Evolutionary conservation across 495 filamentous ascomycete genomes (phyloP), one percentile per base, ranked within the genome.

Genomic region (Penicillium canescens): DNA sequence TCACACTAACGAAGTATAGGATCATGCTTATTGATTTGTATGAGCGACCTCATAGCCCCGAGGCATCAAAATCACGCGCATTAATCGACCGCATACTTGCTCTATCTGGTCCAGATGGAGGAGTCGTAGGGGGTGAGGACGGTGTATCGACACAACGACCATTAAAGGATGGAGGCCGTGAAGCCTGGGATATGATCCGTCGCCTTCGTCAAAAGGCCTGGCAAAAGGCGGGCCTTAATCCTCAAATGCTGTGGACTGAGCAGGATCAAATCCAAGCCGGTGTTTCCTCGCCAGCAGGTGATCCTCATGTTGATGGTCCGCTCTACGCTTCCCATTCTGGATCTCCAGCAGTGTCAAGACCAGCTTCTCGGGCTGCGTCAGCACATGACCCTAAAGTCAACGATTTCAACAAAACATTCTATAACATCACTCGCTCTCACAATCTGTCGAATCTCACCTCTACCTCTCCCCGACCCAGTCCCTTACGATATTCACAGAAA

Each of bases 1-100:
- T 8, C 5, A 39, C 1, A 31, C 52, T 62, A 54, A 66, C 13
- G 0, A 40, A 8, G 1, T 12, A 2, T 12, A 70, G 67, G 75
- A 79, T 83, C 45, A 78, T 83, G 65, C 77, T 82, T 20, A 78
- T 83, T 48, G 80, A 83, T 50, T 67, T 83, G 6, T 77, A 81
- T 54, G 76, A 82, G 46, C 69, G 77, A 20, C 80, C 80, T 0
- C 67, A 70, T 35, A 76, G 74, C 40, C 67, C 70, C 4, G 78
- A 82, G 50, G 80, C 80, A 8, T 62, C 73, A 0, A 73, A 59
- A 36, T 79, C 76, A 2, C 69, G 78, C 6, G 70, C 69, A 2
- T 81, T 80, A 41, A 77, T 82, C 38, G 78, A 82, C 48, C 68
- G 74, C 36, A 75, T 82, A 10, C 77, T 83, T 44, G 76, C 73